Evolutionary conservation across 1,284 basidiomycete species (phyloP), one percentile per base, ranked within the genome.

Genomic region (Leccinum angustisporum): DNA sequence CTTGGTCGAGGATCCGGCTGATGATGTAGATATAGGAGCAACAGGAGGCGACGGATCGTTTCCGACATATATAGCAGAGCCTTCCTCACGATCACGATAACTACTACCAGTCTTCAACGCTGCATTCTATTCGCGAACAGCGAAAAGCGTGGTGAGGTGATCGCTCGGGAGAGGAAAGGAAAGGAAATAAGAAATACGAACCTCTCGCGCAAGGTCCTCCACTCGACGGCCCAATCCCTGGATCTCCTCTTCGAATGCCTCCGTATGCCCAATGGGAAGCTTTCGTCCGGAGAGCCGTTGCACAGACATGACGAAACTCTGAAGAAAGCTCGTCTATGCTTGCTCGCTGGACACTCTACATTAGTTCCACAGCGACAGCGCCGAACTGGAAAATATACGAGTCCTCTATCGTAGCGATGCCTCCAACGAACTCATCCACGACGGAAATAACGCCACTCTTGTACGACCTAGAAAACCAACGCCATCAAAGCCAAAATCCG

Each of bases 371-470:
- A 30, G 10, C 1, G 1, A 18, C 5, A 59, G 31, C 1, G 18
- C 21, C 11, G 5, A 48, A 5, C 18, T 25, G 34, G 57, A 31
- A 48, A 21, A 25, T 59, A 65, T 78, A 65, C 70, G 88, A 90
- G 78, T 93, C 90, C 40, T 86, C 83, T 59, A 79, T 84, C 14
- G 13, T 88, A 78, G 65, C 84, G 80, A 66, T 87, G 83, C 18
- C 91, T 80, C 68, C 85, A n/a, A 90, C 79, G 64, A 95, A 91
- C 55, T 81, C 84, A 58, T 87, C 85, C 30, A 91, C 66, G 34
- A 92, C 78, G 4, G 81, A 80, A 51, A 92, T 79, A 0, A 87
- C 67, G 62, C 88, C 83, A 1, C 78, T 76, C 71, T 91, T 91
- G 56, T 89, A 77, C 64, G 86, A 81, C 31, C 88, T 91, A 59